Evolutionary conservation across 768 basidiomycete species (phyloP), one percentile per base, ranked within the genome.

Genomic region (Xerocomus brunneocitrinus): DNA sequence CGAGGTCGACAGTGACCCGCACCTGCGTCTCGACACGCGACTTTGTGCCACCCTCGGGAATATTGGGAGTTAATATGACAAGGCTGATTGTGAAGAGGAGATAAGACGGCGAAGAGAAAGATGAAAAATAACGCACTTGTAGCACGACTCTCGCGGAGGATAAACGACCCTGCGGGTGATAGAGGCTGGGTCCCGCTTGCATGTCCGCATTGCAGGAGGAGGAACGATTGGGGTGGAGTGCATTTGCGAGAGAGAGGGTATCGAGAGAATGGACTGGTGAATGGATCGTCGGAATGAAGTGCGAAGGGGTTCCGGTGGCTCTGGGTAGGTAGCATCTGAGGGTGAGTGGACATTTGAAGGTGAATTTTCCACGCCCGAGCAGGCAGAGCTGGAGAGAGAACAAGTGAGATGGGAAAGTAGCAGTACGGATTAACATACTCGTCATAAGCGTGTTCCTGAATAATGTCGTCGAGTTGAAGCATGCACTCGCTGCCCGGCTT

Each of bases 21-120:
- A 95, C 85, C 75, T 95, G 93, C 3, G 93, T 95, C 69, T 95
- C 93, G n/a, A 95, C 93, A 32, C 93, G 82, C 44, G 89, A 92
- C 71, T 95, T 95, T 13, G 92, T 85, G 25, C 92, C 93, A 41
- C 76, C 73, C 60, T 83, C 81, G 5, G 93, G 91, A 50, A 95
- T 83, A 62, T 84, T 91, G 22, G 91, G 89, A 40, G 91, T 83
- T 66, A 91, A 76, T 53, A 95, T 87, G 25, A 89, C 79, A 52
- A 93, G 79, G 62, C 91, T 92, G 60, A 36, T 7, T 24, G 64
- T 53, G 38, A 42, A 9, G 24, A 46, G 52, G 54, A 35, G 50
- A 61, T 60, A 53, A 69, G 53, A 48, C 47, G 52, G 54, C 6
- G 52, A 53, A 25, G 40, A 19, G 27, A 38, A 19, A 40, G 50